Evolutionary conservation across 2,329 filamentous ascomycete genomes (phyloP).

Genomic region (Shiraia sp.): DNA sequence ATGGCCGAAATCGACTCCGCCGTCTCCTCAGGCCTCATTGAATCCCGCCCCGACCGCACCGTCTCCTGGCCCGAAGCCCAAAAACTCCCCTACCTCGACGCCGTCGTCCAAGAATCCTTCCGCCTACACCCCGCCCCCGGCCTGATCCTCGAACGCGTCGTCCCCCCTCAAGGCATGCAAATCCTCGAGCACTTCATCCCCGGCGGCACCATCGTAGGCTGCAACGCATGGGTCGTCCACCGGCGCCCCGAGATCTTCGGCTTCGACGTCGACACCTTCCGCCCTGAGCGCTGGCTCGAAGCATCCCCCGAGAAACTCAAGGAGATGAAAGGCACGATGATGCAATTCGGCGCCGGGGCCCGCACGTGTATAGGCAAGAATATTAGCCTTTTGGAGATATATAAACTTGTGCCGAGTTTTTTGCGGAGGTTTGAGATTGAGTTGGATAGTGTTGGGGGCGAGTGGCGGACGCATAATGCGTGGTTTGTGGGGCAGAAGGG

Average conservation of each 20-base stretch:
- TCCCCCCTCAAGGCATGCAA: constrained; percentile 65
- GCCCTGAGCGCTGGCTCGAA: constrained; percentile 69
- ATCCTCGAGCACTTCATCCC: constrained; percentile 66
- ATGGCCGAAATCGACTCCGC: constrained; percentile 66
- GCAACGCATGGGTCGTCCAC: constrained; percentile 76
- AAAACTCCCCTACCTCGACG: constrained; percentile 74
- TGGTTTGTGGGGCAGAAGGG: constrained; percentile 57
- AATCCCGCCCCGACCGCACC: constrained; percentile 54
- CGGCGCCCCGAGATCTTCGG: constrained; percentile 70
- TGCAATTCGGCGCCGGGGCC: constrained; percentile 73
- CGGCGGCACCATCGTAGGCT: constrained; percentile 74
- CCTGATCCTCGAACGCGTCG: constrained; percentile 72
- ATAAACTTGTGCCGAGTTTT: constrained; percentile 59
- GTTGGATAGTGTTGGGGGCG: constrained; percentile 44
- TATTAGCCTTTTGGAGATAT: constrained; percentile 54
- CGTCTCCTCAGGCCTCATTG: constrained; percentile 54
- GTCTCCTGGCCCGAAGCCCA: constrained; percentile 73
- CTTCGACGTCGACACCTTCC: constrained; percentile 64
- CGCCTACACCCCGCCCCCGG: constrained; percentile 75
- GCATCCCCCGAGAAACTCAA: constrained; percentile 60
- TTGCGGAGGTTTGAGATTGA: constrained; percentile 65
- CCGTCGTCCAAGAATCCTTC: constrained; percentile 77
- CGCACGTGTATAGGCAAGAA: constrained; percentile 68
- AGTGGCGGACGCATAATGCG: constrained; percentile 56
- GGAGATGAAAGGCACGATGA: constrained; percentile 71